A percentile compares a stretch with the other conserved stretches of the same genome.
Conservation (phyloP, 73 alveolate species). For the Tetrahymena borealis region DNA sequence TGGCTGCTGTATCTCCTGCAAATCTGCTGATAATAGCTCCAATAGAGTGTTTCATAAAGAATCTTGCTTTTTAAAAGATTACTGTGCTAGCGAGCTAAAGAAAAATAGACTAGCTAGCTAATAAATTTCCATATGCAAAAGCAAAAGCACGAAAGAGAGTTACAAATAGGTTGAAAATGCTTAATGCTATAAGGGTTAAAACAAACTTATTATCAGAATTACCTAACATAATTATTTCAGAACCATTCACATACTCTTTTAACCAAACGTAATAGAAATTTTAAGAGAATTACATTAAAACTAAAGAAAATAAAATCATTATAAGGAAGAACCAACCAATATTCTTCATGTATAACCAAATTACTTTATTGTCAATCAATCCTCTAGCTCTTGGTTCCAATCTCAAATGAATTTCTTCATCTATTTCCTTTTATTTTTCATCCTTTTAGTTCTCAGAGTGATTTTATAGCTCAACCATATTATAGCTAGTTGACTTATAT, state of each 20-base stretch:
- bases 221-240: neutral
- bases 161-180: neutral
- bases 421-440: neutral
- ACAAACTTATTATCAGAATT: neutral
- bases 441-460: neutral
- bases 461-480: neutral
- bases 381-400: neutral
- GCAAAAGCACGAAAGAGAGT: constrained; percentile 12
- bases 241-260: neutral
- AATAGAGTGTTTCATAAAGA: constrained; percentile 24
- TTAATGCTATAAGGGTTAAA: neutral
- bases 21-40: constrained; percentile 33
- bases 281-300: neutral
- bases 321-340: neutral
- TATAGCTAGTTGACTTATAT: too few species aligned
- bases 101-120: constrained; percentile 29
- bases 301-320: neutral
- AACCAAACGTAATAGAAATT: neutral
- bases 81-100: neutral
- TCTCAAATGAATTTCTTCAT: neutral
- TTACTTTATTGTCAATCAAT: neutral
- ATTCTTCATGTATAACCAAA: neutral
- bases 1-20: constrained; percentile 22
- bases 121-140: constrained; percentile 2
- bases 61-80: constrained; percentile 12